Evolutionary conservation across 2,329 filamentous ascomycete genomes (phyloP), one percentile per base, ranked within the genome.

Genomic region (Pyricularia pennisetigena): DNA sequence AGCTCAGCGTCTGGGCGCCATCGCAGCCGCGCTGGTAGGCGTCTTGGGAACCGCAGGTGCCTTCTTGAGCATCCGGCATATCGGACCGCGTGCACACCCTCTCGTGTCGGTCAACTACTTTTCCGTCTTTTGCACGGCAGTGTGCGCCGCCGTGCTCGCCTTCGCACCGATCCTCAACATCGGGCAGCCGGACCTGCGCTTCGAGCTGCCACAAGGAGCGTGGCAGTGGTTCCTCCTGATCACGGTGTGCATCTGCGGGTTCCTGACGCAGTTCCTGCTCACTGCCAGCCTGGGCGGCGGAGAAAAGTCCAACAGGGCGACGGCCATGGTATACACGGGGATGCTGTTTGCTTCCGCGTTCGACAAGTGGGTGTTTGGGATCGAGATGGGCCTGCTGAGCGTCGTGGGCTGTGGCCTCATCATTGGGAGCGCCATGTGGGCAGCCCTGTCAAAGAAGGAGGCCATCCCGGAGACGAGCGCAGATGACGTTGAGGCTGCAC

Each of bases 51-150:
- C 88, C 8, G 88, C 91, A 0, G 85, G 85, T 2, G 92, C 92
- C 8, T 93, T 89, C 74, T 92, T 88, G 0, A 86, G 86, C 0
- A 90, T 97, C 71, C 85, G 93, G 20, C 88, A 90, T 78, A 94
- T 97, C 70, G 93, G 94, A 16, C 86, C 87, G 72, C 85, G 91
- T 30, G 90, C 91, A 0, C 92, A 97, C 75, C 87, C 93, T 0
- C 81, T 97, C n/a, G 88, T 97, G 20, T 90, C 87, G 1, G 92
- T 97, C 68, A 96, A 92, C 73, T 96, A 94, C 78, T 97, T 97
- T 74, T 87, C 88, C 3, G 80, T 82, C 0, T 89, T 86, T 79
- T 91, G 89, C 72, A 89, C 87, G 0, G 73, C 93, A 2, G 87
- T 97, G 65, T 89, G 88, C 62, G 75, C 84, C 1, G 72, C 86